Evolutionary conservation across 73 alveolate species (phyloP).

Genomic region (Paramecium sexaurelia): DNA sequence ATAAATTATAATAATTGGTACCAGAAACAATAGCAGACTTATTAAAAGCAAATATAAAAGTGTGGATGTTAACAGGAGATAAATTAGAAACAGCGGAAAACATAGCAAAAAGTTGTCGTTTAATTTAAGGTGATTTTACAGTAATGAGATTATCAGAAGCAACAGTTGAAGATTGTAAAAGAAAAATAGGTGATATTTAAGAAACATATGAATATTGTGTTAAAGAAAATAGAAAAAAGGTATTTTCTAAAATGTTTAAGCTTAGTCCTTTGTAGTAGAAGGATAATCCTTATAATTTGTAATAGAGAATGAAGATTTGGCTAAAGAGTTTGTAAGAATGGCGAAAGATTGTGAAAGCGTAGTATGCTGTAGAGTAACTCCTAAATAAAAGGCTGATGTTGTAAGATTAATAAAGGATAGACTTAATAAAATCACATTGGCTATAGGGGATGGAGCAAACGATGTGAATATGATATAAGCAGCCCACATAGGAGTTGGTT

Average conservation of each 20-base stretch:
- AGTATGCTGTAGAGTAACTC: slow-evolving; percentile 91
- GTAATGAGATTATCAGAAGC: slow-evolving; percentile 71
- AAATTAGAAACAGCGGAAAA: slow-evolving; percentile 98
- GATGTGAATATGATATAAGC: slow-evolving; percentile 96
- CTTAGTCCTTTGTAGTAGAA: slow-evolving; percentile 74
- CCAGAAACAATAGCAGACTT: slow-evolving; percentile 95
- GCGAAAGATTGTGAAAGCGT: slow-evolving; percentile 76
- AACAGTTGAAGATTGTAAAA: slow-evolving; percentile 70
- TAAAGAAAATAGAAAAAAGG: slow-evolving; percentile 75
- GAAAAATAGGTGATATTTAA: slow-evolving; percentile 38
- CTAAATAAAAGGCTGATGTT: slow-evolving; percentile 95
- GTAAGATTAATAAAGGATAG: slow-evolving; percentile 89
- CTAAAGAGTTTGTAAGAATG: slow-evolving; percentile 65
- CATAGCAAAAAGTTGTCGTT: slow-evolving; percentile 93
- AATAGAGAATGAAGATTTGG: slow-evolving; percentile 60
- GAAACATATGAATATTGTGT: slow-evolving; percentile 61
- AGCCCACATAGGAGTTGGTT: slow-evolving; percentile 91
- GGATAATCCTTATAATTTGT: slow-evolving; percentile 71
- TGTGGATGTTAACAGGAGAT: slow-evolving; percentile 95
- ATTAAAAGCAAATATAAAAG: slow-evolving; percentile 67
- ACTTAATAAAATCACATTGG: slow-evolving; percentile 77
- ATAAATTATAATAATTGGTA: slow-evolving; percentile 94
- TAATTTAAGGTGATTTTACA: slow-evolving; percentile 81
- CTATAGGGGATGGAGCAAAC: slow-evolving; percentile 99
- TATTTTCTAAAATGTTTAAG: slow-evolving; percentile 56